phyloP scores from a whole-genome alignment of 2,329 filamentous ascomycete species.

The Fusarium guadeloupense region DNA sequence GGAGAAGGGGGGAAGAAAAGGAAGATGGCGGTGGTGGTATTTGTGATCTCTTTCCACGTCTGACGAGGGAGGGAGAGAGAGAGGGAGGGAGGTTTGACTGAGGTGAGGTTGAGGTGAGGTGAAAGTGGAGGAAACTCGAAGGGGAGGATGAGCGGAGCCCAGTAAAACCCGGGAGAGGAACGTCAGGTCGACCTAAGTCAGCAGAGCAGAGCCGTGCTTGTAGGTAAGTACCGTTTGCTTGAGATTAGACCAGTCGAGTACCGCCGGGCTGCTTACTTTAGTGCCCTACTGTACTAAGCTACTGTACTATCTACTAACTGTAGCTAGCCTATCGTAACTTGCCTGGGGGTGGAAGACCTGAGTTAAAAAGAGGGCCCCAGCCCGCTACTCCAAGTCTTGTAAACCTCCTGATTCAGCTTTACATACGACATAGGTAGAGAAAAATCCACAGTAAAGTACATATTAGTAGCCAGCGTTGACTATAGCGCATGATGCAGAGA shows the following conservation, averaged over 20 bases:
- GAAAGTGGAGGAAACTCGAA: conserved; percentile 8
- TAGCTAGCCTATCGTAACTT: conserved; percentile 23
- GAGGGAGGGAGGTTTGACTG: conserved; percentile 33
- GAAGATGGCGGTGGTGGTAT: conserved; percentile 37
- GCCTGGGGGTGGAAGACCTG: conserved; percentile 19
- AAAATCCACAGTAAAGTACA: too few species aligned
- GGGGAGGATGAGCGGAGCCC: conserved; percentile 26
- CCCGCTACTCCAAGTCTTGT: conserved; percentile 8
- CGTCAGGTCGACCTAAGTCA: conserved; percentile 34
- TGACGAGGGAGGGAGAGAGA: conserved; percentile 40
- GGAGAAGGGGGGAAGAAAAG: conserved; percentile 33
- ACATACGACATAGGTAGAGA: conserved; percentile 6
- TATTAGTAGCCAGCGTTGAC: too few species aligned
- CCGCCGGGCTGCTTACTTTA: too few species aligned
- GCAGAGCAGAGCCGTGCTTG: conserved; percentile 11
- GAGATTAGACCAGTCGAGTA: conserved; percentile 25
- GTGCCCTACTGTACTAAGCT: too few species aligned
- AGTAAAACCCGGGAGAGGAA: conserved; percentile 7
- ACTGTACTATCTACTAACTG: too few species aligned
- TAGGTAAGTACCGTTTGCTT: conserved; percentile 6
- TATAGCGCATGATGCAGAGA: neutral
- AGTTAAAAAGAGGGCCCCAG: conserved; percentile 29
- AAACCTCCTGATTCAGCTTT: conserved; percentile 12
- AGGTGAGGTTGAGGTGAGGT: conserved; percentile 20
- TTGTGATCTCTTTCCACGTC: conserved; percentile 45